Evolutionary conservation across 768 basidiomycete species (phyloP).

Genomic region (Wakefieldia striispora): DNA sequence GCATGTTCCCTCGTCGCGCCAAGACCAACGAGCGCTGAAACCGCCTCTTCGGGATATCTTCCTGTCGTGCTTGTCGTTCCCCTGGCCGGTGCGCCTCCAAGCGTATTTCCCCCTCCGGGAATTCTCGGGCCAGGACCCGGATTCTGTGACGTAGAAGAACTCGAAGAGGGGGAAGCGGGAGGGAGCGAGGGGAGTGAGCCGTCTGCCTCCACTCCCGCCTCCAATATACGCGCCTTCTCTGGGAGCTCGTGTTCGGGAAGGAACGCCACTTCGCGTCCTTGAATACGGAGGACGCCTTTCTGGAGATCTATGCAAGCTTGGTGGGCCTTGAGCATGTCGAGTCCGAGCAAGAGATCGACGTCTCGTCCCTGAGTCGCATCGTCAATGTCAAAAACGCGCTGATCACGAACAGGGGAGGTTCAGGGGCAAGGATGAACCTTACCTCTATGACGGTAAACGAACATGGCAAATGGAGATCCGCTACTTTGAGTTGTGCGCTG

Average conservation of each 20-base stretch:
- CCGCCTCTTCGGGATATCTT: constrained; percentile 56
- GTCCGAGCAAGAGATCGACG: constrained; percentile 93
- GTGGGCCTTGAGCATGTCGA: constrained; percentile 99
- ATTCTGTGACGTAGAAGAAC: constrained; percentile 26
- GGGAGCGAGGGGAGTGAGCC: constrained; percentile 17
- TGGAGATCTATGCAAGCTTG: constrained; percentile 94
- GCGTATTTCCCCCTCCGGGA: constrained; percentile 66
- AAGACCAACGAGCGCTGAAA: constrained; percentile 68
- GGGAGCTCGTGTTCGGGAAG: constrained; percentile 94
- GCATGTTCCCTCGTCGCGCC: constrained; percentile 80
- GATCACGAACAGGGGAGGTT: no score
- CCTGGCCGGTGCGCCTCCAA: constrained; percentile 45
- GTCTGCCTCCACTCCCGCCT: constrained; percentile 31
- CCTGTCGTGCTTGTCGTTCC: constrained; percentile 41
- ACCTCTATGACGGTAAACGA: constrained; percentile 96
- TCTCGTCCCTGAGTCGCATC: constrained; percentile 63
- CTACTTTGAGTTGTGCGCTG: constrained; percentile 86
- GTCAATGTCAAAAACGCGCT: background rate
- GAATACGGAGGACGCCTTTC: constrained; percentile 88
- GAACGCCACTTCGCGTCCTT: constrained; percentile 85
- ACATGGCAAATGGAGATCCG: constrained; percentile 81
- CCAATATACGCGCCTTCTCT: constrained; percentile 60
- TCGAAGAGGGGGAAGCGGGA: constrained; percentile 19
- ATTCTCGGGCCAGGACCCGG: constrained; percentile 49
- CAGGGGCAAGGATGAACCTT: constrained; percentile 7